A percentile compares a stretch with the other conserved stretches of the same genome.
These are phyloP conservation scores for Flaveria ramosissima DNA, from an alignment of 129 eudicot species.

Conservation along the genomic window DNA sequence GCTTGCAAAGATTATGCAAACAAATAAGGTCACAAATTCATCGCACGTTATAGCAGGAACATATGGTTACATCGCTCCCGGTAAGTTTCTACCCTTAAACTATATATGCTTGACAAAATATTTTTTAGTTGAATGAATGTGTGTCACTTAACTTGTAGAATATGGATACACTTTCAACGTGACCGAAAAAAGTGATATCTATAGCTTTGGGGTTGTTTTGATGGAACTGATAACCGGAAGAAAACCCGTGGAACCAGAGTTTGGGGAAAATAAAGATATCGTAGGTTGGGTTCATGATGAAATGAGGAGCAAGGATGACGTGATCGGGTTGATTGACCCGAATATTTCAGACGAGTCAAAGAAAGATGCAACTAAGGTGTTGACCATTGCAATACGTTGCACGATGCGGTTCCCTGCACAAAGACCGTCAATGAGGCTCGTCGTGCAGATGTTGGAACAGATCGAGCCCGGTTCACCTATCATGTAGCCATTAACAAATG, in stretches of 20 bases:
- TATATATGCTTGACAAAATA: background rate
- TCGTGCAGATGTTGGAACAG: slow-evolving; percentile 68
- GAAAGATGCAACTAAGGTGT: slow-evolving; percentile 41
- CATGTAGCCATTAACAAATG: slow-evolving; percentile 27
- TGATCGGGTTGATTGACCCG: slow-evolving; percentile 44
- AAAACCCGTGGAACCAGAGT: slow-evolving; percentile 52
- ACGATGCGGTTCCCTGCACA: slow-evolving; percentile 51
- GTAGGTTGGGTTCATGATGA: slow-evolving; percentile 49
- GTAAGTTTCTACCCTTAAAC: slow-evolving; percentile 34
- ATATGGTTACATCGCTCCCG: slow-evolving; percentile 75
- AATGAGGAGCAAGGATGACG: slow-evolving; percentile 33
- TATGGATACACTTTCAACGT: slow-evolving; percentile 61
- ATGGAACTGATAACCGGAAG: slow-evolving; percentile 68
- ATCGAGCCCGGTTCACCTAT: slow-evolving; percentile 32
- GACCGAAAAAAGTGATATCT: slow-evolving; percentile 62
- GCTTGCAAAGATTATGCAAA: slow-evolving; percentile 54
- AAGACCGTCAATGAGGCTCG: slow-evolving; percentile 73
- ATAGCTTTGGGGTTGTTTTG: slow-evolving; percentile 69
- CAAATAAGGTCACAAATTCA: slow-evolving; percentile 37
- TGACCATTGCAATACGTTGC: slow-evolving; percentile 61
- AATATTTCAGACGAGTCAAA: slow-evolving; percentile 34
- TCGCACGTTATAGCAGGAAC: slow-evolving; percentile 59
- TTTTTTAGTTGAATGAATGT: background rate
- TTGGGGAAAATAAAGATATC: slow-evolving; percentile 57
- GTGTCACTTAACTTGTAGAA: slow-evolving; percentile 30